Base-by-base conservation (phyloP, 2,329 filamentous ascomycete genomes). In the Arthrobotrys sphaeroides region DNA sequence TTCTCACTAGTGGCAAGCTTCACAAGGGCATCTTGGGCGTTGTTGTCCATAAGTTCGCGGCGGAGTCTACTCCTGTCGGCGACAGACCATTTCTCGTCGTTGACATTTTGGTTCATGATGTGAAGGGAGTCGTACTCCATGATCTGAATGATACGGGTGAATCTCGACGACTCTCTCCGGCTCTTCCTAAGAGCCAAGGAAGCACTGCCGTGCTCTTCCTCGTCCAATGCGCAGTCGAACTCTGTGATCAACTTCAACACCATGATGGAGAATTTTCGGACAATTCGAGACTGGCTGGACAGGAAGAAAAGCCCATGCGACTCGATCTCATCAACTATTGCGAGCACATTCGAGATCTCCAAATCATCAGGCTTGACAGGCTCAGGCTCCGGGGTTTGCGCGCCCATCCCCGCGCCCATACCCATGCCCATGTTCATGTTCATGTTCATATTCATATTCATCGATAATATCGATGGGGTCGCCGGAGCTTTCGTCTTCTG, bases 281-380 rank as follows among this genome's bases (percentile, higher is more conserved):
- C 95, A 64, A 92, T 88, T 62, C 93, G 88, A 4, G 95, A 97
- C 79, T 98, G 95, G 0, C 95, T 99, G 82, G 95, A 99, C 5
- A 99, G 85, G 81, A 99, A 99, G 85, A 99, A 99, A 1, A 99
- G 84, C 0, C 95, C 96, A 81, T 98, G 95, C 0, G 94, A 96
- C 82, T 99, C 95, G 13, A 97, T 92, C 82, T 97, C 94, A 79
- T 99, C 95, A 24, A 99, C 94, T 81, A 98, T 92, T 0, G 93
- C 93, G 86, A 94, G 92, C 2, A 96, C 90, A 68, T 90, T 91
- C 0, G 94, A 96, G 31, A 96, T 80, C 38, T 80, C 79, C n/a
- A 80, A 53, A 36, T 80, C 79, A 47, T 77, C 73, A 3, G 45
- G 65, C 18, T 62, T 77, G 10, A 69, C 42, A 7, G 57, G 64